Conservation (phyloP, 495 filamentous ascomycete genomes). For the Podospora didyma region DNA sequence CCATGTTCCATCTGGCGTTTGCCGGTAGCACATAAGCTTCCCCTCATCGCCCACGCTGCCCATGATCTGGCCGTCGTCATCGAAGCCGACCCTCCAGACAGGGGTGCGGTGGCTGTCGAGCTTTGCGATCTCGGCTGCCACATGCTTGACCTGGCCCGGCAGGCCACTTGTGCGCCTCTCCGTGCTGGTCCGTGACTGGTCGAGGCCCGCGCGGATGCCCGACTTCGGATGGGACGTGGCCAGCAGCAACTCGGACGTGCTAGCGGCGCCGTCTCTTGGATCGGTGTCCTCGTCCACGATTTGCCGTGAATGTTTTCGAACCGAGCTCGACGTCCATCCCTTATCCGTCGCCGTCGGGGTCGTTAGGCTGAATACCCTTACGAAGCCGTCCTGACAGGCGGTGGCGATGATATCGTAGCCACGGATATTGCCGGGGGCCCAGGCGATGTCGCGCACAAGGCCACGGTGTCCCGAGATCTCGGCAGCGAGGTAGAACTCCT, state of each 20-base stretch:
- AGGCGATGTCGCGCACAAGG: slow-evolving; percentile 85
- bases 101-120: slow-evolving; percentile 52
- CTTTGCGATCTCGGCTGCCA: slow-evolving; percentile 46
- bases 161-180: slow-evolving; percentile 30
- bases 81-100: slow-evolving; percentile 59
- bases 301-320: slow-evolving; percentile 12
- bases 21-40: slow-evolving; percentile 53
- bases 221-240: slow-evolving; percentile 28
- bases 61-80: slow-evolving; percentile 57
- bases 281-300: neutral
- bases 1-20: slow-evolving; percentile 50
- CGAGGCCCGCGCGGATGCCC: slow-evolving; percentile 58
- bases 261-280: neutral
- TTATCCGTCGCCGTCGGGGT: slow-evolving; percentile 40
- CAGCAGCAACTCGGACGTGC: neutral
- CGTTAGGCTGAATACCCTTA: slow-evolving; percentile 79
- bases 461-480: slow-evolving; percentile 63
- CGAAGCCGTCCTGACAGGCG: slow-evolving; percentile 82
- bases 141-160: slow-evolving; percentile 44
- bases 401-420: slow-evolving; percentile 90
- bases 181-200: slow-evolving; percentile 40
- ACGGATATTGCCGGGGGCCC: slow-evolving; percentile 82
- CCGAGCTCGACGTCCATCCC: slow-evolving; percentile 27
- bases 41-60: slow-evolving; percentile 60
- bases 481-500: slow-evolving; percentile 73